Evolutionary conservation across 2,329 filamentous ascomycete genomes (phyloP).

Genomic region (Colletotrichum orchidophilum): DNA sequence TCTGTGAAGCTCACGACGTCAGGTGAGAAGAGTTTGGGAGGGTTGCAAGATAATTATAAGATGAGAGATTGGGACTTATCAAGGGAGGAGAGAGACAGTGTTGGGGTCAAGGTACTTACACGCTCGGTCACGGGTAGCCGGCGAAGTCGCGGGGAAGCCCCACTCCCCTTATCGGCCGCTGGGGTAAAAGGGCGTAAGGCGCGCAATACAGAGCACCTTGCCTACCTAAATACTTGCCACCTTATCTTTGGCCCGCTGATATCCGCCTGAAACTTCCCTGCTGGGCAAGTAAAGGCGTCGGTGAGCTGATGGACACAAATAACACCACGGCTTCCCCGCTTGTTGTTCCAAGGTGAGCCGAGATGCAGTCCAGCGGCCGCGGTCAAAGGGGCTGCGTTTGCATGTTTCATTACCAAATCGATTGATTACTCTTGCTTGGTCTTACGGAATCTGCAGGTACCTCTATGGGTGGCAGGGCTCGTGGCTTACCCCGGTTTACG

Average conservation of each 20-base stretch:
- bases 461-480: not conserved
- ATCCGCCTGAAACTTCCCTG: slow-evolving; percentile 32
- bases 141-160: slow-evolving; percentile 32
- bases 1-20: not conserved
- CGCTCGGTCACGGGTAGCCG: slow-evolving; percentile 16
- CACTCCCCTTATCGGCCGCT: slow-evolving; percentile 27
- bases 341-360: not conserved
- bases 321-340: not conserved
- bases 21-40: not conserved
- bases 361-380: not conserved
- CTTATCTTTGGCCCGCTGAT: slow-evolving; percentile 32
- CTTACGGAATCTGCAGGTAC: not conserved
- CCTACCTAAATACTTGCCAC: not conserved
- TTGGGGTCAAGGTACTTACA: slow-evolving; percentile 20
- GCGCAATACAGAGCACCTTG: not conserved
- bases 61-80: slow-evolving; percentile 1
- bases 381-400: not conserved
- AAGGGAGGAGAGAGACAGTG: not conserved
- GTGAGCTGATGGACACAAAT: not conserved
- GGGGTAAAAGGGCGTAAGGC: slow-evolving; percentile 25
- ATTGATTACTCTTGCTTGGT: too few relatives aligned
- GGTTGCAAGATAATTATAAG: not conserved
- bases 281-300: not conserved
- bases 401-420: not conserved
- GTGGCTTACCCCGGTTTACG: not conserved